These are phyloP conservation scores for Decorospora gaudefroyi DNA, from an alignment of 2,329 filamentous ascomycete genomes.

Conservation along the genomic window DNA sequence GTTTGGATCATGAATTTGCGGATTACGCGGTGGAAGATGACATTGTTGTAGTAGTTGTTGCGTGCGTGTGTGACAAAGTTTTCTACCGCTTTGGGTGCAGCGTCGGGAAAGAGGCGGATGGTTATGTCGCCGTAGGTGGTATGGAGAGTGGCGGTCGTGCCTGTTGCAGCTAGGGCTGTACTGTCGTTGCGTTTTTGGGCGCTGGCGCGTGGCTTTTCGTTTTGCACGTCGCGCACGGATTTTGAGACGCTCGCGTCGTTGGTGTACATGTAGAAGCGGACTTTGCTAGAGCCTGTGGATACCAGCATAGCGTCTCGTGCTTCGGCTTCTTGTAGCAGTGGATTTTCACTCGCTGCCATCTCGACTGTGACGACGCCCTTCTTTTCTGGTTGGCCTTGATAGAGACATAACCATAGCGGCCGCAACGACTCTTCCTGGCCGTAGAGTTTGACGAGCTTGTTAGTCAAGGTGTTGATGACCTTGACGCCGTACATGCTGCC, in stretches of 20 bases:
- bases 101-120: slow-evolving; percentile 88
- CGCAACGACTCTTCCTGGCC: slow-evolving; percentile 88
- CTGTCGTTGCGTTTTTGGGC: slow-evolving; percentile 54
- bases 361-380: slow-evolving; percentile 92
- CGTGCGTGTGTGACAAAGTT: slow-evolving; percentile 94
- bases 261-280: slow-evolving; percentile 97
- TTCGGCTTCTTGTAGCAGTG: slow-evolving; percentile 89
- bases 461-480: slow-evolving; percentile 93
- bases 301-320: slow-evolving; percentile 87
- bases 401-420: slow-evolving; percentile 79
- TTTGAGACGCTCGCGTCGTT: slow-evolving; percentile 70
- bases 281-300: slow-evolving; percentile 80
- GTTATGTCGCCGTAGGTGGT: slow-evolving; percentile 94
- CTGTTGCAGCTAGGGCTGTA: slow-evolving; percentile 70
- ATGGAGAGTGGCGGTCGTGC: slow-evolving; percentile 81
- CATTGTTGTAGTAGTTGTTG: slow-evolving; percentile 94
- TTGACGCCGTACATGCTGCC: slow-evolving; percentile 92
- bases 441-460: slow-evolving; percentile 87
- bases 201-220: slow-evolving; percentile 80
- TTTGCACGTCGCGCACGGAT: slow-evolving; percentile 80
- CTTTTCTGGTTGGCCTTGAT: slow-evolving; percentile 93
- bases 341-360: slow-evolving; percentile 95
- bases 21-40: slow-evolving; percentile 96
- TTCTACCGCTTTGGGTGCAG: slow-evolving; percentile 91
- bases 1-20: slow-evolving; percentile 97